Conservation (phyloP, 2,329 filamentous ascomycete genomes). For the Proliferodiscus dingleyae region DNA sequence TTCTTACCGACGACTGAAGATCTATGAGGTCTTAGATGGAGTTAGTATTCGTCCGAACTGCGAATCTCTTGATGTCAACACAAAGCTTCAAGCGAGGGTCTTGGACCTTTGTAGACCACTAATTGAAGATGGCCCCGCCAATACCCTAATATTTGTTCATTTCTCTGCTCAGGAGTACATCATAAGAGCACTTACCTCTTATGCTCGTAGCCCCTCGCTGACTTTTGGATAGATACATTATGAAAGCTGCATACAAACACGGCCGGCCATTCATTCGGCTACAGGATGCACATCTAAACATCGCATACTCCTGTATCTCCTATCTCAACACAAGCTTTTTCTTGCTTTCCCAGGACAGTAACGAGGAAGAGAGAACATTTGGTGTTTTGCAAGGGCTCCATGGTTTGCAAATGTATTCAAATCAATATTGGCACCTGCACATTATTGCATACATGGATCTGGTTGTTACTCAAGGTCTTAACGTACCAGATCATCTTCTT, state of each 20-base stretch:
- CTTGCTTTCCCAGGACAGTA: not conserved
- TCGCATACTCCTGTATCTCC: not conserved
- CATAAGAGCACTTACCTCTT: too few species aligned
- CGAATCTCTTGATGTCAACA: not conserved
- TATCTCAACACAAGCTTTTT: not conserved
- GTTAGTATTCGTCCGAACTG: not conserved
- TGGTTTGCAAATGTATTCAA: not conserved
- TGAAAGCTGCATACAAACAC: not conserved
- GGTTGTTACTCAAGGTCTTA: too few species aligned
- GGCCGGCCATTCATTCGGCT: not conserved
- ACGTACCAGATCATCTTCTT: not conserved
- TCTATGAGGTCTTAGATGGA: slow-evolving; percentile 11
- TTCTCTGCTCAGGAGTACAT: slow-evolving; percentile 15
- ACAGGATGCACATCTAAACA: not conserved
- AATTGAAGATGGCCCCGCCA: slow-evolving; percentile 11
- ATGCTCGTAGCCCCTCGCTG: too few species aligned
- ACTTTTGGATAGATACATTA: not conserved
- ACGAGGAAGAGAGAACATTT: not conserved
- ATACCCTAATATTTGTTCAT: slow-evolving; percentile 14
- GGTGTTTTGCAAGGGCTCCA: not conserved
- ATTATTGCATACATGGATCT: too few species aligned
- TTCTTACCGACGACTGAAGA: slow-evolving; percentile 10
- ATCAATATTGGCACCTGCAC: not conserved
- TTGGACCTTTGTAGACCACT: slow-evolving; percentile 14
- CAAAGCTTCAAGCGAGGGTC: slow-evolving; percentile 1